Evolutionary conservation across 495 filamentous ascomycete species (phyloP).

Genomic region (Hypoxylon trugodes): DNA sequence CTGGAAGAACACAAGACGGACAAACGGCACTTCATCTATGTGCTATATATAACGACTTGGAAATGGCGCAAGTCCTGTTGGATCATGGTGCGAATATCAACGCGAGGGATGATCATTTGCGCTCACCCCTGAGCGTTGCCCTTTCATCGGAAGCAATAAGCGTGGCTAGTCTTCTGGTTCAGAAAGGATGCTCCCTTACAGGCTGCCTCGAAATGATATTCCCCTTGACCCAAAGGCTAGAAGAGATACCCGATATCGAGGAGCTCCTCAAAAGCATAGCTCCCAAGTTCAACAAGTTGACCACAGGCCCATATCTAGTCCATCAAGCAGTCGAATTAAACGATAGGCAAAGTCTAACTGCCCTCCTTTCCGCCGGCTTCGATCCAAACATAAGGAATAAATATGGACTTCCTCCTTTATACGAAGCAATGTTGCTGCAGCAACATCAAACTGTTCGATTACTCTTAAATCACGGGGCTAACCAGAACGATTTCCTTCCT

Average conservation of each 20-base stretch:
- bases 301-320: conserved; percentile 10
- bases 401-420: conserved; percentile 27
- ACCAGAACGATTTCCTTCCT: conserved; percentile 23
- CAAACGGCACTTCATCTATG: conserved; percentile 42
- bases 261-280: conserved; percentile 16
- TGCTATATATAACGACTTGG: conserved; percentile 37
- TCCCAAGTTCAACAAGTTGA: conserved; percentile 14
- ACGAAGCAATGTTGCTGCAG: conserved; percentile 24
- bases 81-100: conserved; percentile 41
- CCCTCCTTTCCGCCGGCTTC: conserved; percentile 13
- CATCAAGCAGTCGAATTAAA: conserved; percentile 17
- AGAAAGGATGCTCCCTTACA: conserved; percentile 23
- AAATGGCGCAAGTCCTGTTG: conserved; percentile 26
- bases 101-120: conserved; percentile 29
- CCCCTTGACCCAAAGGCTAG: conserved; percentile 14
- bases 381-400: conserved; percentile 17
- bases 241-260: conserved; percentile 8
- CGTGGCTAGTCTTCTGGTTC: conserved; percentile 24
- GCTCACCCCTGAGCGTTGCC: conserved; percentile 30
- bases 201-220: conserved; percentile 13
- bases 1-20: conserved; percentile 24
- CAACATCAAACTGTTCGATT: conserved; percentile 15
- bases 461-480: conserved; percentile 20
- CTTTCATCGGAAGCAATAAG: conserved; percentile 25
- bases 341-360: background rate